Evolutionary conservation across 805 yeast species (phyloP).

Genomic region (Monosporozyma yasuniensis): DNA sequence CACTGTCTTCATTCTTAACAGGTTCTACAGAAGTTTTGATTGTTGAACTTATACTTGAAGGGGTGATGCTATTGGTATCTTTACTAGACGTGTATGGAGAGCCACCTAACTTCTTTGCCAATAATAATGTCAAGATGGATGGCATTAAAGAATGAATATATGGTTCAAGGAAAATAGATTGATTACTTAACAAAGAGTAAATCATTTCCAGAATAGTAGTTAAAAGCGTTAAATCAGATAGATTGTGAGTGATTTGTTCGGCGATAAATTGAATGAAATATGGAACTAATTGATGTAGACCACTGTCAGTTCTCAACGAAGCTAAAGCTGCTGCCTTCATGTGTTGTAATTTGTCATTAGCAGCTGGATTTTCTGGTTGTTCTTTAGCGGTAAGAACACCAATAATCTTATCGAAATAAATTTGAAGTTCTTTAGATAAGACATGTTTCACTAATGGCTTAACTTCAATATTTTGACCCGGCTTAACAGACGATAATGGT

Average conservation of each 20-base stretch:
- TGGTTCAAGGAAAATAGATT: constrained; percentile 83
- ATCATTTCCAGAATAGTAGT: constrained; percentile 84
- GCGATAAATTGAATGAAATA: constrained; percentile 93
- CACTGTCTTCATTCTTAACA: constrained; percentile 1
- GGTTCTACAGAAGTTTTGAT: neutral
- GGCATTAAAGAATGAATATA: constrained; percentile 96
- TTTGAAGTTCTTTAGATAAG: constrained; percentile 83
- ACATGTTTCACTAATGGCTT: constrained; percentile 94
- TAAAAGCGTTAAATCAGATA: constrained; percentile 59
- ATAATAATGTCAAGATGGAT: constrained; percentile 78
- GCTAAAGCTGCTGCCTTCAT: constrained; percentile 73
- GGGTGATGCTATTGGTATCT: constrained; percentile 21
- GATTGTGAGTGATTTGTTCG: constrained; percentile 84
- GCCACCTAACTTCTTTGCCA: constrained; percentile 81
- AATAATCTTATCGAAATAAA: constrained; percentile 85
- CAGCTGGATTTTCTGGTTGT: constrained; percentile 19
- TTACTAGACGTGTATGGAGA: constrained; percentile 23
- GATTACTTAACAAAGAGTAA: constrained; percentile 73
- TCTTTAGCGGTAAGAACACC: constrained; percentile 60
- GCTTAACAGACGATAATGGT: constrained; percentile 30
- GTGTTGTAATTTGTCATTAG: constrained; percentile 28
- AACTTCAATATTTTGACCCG: constrained; percentile 45
- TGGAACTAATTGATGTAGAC: constrained; percentile 92
- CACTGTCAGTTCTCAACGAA: constrained; percentile 84
- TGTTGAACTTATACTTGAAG: neutral